Evolutionary conservation across 371 early-diverging fungal genomes (phyloP), one percentile per base, ranked within the genome.

Genomic region (Dichotomocladium elegans): DNA sequence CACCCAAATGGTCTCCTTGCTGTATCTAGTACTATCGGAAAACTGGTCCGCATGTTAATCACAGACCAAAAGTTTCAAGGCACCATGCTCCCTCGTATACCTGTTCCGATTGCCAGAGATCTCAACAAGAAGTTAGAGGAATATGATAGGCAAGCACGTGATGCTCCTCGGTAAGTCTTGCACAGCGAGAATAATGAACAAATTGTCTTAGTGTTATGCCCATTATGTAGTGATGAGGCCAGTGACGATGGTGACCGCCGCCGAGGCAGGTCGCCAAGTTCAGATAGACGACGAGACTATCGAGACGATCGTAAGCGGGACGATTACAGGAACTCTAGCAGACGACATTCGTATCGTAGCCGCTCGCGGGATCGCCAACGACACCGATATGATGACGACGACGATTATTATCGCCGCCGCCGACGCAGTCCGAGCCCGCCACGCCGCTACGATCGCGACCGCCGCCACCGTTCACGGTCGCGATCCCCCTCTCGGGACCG

Each of bases 21-120:
- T 49, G 11, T 62, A 12, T 52, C 9, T 61, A 88, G 88, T 11
- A 89, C 91, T 0, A 88, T 92, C 55, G 91, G 90, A 11, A 68
- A 81, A 40, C 51, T 92, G 47, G 75, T 80, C 34, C 79, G 78
- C 6, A 77, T 77, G 66, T 67, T 92, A 42, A 58, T 92, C 41
- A 83, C 82, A 3, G 86, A 87, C 7, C 78, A 75, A 58, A 87
- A 89, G 63, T 88, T 77, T 45, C 66, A 77, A 47, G 88, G 87
- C 2, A 90, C 90, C n/a, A 87, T 90, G 61, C 61, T 92, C 34
- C 93, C 93, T 19, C 82, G 93, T 41, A 92, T 92, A 40, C 93
- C 93, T 3, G 84, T 91, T 0, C 85, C 89, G 11, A 85, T 92
- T 53, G 88, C 87, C n/a, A 72, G 89, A 42, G 88, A 88, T 49